These are phyloP conservation scores for Medicago arabica DNA, from an alignment of 306 rosid genomes.

Conservation along the genomic window DNA sequence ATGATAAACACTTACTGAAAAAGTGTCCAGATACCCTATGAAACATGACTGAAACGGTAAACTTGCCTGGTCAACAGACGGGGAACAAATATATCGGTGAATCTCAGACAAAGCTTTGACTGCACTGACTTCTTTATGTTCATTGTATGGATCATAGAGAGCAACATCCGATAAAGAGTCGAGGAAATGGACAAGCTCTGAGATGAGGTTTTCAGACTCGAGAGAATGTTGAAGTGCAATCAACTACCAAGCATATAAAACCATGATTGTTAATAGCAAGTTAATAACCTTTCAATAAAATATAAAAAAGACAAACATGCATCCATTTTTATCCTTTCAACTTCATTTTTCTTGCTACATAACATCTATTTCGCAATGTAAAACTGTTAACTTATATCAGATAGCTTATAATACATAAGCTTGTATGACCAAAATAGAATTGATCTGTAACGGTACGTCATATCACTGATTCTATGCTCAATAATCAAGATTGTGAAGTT, in stretches of 20 bases:
- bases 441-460: too few relatives aligned
- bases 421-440: too few relatives aligned
- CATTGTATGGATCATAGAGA: slow-evolving; percentile 55
- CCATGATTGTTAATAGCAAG: slow-evolving; percentile 14
- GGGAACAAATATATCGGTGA: slow-evolving; percentile 57
- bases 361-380: too few relatives aligned
- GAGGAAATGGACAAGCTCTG: slow-evolving; percentile 62
- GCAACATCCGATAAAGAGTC: slow-evolving; percentile 61
- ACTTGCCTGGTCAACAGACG: slow-evolving; percentile 67
- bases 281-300: slow-evolving; percentile 28
- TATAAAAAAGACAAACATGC: not conserved
- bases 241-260: slow-evolving; percentile 49
- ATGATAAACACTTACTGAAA: not conserved
- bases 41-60: not conserved
- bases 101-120: slow-evolving; percentile 60
- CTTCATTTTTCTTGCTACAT: not conserved
- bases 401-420: too few relatives aligned
- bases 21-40: not conserved
- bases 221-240: slow-evolving; percentile 52
- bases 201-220: slow-evolving; percentile 48
- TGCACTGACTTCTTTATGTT: slow-evolving; percentile 48
- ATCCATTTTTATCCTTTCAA: not conserved
- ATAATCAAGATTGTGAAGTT: too few relatives aligned
- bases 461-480: too few relatives aligned
- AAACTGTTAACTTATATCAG: too few relatives aligned